Percentiles rank a stretch among this genome's conserved stretches.
These are phyloP conservation scores for Blumeriella jaapii DNA, from an alignment of 2,329 filamentous ascomycete genomes.

Conservation along the genomic window DNA sequence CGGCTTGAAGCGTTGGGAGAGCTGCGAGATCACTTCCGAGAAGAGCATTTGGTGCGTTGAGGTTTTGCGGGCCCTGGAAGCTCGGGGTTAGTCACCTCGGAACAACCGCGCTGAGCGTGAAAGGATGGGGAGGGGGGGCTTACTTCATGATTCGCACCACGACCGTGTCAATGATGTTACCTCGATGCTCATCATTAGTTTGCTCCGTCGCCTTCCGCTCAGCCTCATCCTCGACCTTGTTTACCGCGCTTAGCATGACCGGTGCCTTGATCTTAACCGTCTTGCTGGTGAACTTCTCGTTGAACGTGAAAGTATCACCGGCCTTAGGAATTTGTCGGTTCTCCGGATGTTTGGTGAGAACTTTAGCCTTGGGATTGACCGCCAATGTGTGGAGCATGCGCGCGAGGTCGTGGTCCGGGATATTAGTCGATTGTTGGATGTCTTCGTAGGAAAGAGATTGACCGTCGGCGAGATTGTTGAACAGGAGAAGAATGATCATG, in stretches of 20 bases:
- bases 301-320: conserved; percentile 72
- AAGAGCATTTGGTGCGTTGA: conserved; percentile 58
- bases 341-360: conserved; percentile 70
- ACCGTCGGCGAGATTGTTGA: conserved; percentile 60
- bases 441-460: conserved; percentile 54
- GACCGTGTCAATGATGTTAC: conserved; percentile 62
- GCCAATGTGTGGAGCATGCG: conserved; percentile 73
- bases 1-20: conserved; percentile 59
- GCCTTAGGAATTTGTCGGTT: conserved; percentile 61
- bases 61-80: conserved; percentile 60
- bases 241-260: conserved; percentile 62
- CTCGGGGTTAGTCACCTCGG: conserved; percentile 24
- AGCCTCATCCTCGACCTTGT: conserved; percentile 69
- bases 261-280: conserved; percentile 83
- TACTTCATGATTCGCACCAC: conserved; percentile 82
- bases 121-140: conserved; percentile 26
- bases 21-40: conserved; percentile 59
- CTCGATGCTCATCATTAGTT: conserved; percentile 61
- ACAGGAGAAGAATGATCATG: conserved; percentile 81
- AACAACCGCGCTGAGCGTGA: too few species aligned
- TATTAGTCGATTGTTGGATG: conserved; percentile 72
- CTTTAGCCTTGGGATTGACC: conserved; percentile 69
- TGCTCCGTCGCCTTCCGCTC: conserved; percentile 62
- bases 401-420: conserved; percentile 61
- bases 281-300: conserved; percentile 69